Evolutionary conservation across 768 basidiomycete species (phyloP), one percentile per base, ranked within the genome.

Genomic region (Russula emetica): DNA sequence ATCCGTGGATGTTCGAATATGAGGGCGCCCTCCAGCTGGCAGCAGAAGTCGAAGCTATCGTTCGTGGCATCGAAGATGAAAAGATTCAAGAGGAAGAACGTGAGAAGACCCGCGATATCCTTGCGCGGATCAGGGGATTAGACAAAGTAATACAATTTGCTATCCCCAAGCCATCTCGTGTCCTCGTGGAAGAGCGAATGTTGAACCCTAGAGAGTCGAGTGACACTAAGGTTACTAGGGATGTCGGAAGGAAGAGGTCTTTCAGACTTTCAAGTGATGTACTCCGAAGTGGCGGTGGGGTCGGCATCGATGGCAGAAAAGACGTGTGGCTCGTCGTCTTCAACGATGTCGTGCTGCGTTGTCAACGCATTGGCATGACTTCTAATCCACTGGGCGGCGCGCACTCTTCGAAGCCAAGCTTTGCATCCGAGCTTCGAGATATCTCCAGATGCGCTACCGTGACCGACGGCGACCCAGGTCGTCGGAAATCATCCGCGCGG

Each of bases 11-110:
- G 4, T 94, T 89, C 70, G 97, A 99, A 76, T 98, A 97, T 71
- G 97, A 99, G 74, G 89, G 88, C 71, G 97, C 95, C 14, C 78
- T 96, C 50, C 88, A 89, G 72, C 95, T 98, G 92, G 94, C 98
- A 0, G 92, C 94, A n/a, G 94, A 98, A 74, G 92, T 98, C 8
- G 96, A 99, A 76, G 86, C 83, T 20, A 96, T 98, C 70, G 96
- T 99, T 55, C 83, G 96, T 51, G 91, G 89, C 66, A 98, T 99
- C 61, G 96, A 99, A 74, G 94, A 98, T 70, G 94, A 98, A 78
- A 98, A 98, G 80, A 90, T 93, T 60, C 89, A 91, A 73, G 92
- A 93, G 75, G 96, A 98, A 72, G 93, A 96, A 73, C 85, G 95
- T 34, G 93, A 97, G 75, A 90, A 89, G 78, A 97, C 95, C 3